A percentile compares a stretch with the other conserved stretches of the same genome.
Evolutionary conservation across 345 rosid species (phyloP).

Genomic region (Heritiera littoralis): DNA sequence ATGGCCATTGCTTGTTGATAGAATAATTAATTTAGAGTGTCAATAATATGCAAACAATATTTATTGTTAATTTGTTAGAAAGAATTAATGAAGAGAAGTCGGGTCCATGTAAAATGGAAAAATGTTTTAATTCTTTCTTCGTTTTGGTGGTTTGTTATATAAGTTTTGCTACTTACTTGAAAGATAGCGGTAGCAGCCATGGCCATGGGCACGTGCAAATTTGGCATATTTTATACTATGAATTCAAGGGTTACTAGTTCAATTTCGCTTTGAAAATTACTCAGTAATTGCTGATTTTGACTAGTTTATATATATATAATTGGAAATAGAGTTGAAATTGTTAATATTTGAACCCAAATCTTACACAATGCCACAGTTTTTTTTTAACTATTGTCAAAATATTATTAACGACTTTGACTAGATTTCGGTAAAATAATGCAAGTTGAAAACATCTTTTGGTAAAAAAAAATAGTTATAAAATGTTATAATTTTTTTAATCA

Average conservation of each 20-base stretch:
- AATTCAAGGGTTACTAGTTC: background rate
- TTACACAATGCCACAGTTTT: too few species aligned
- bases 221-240: background rate
- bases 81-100: background rate
- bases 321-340: too few species aligned
- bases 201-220: background rate
- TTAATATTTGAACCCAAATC: too few species aligned
- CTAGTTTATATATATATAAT: background rate
- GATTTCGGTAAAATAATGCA: background rate
- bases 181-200: background rate
- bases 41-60: background rate
- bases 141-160: background rate
- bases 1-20: too few species aligned
- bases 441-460: background rate
- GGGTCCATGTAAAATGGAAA: background rate
- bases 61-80: background rate
- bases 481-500: too few species aligned
- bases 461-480: background rate
- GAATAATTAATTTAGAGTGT: too few species aligned
- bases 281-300: background rate
- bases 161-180: background rate
- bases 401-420: background rate
- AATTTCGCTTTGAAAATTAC: background rate
- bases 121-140: background rate
- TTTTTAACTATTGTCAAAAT: too few species aligned